Evolutionary conservation across 1,139 yeast genomes (phyloP).

Genomic region (Meyerozyma athensensis): DNA sequence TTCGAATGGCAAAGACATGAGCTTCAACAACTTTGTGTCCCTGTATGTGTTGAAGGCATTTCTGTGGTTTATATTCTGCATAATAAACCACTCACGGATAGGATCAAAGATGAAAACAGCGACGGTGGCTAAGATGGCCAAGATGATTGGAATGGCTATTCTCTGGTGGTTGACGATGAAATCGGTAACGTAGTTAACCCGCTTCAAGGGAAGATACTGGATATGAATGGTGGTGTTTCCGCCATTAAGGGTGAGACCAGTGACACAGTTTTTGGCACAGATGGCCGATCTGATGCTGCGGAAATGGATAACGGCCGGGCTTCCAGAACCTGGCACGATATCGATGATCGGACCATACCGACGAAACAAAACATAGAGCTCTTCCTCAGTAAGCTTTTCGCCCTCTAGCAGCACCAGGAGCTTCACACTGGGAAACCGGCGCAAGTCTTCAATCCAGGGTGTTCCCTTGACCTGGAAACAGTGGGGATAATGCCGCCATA

Average conservation of each 20-base stretch:
- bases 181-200: conserved; percentile 49
- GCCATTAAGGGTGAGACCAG: conserved; percentile 60
- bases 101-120: conserved; percentile 93
- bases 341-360: conserved; percentile 82
- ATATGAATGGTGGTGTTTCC: conserved; percentile 61
- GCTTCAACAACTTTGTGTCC: conserved; percentile 26
- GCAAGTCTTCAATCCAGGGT: conserved; percentile 95
- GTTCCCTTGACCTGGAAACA: conserved; percentile 78
- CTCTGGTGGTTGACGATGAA: conserved; percentile 73
- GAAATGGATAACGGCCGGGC: conserved; percentile 52
- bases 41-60: conserved; percentile 29
- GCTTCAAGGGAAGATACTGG: conserved; percentile 56
- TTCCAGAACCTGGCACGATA: conserved; percentile 45
- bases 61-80: conserved; percentile 62
- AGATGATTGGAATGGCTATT: conserved; percentile 59
- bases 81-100: conserved; percentile 75
- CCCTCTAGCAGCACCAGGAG: conserved; percentile 74
- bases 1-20: conserved; percentile 25
- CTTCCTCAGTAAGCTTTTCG: conserved; percentile 71
- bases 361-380: conserved; percentile 73
- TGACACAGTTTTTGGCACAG: conserved; percentile 85
- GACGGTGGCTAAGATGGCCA: conserved; percentile 54
- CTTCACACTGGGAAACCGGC: conserved; percentile 63
- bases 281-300: conserved; percentile 62
- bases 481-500: conserved; percentile 29